A percentile compares a stretch with the other conserved stretches of the same genome.
Evolutionary conservation across 2,329 filamentous ascomycete species (phyloP).

Genomic region (Dothiorella sarmentorum): DNA sequence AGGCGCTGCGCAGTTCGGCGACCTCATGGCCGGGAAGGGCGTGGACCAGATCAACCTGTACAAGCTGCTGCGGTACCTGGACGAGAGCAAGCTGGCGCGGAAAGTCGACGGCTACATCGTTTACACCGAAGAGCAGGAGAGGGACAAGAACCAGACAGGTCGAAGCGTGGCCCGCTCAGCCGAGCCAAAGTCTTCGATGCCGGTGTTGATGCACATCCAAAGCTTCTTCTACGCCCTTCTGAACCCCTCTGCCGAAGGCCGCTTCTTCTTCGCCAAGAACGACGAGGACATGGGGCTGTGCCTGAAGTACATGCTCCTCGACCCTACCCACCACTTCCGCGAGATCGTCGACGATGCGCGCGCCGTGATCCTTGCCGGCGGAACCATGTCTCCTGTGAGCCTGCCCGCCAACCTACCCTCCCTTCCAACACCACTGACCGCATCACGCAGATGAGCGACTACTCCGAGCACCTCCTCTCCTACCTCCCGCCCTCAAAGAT

Average conservation of each 20-base stretch:
- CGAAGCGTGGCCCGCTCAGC: conserved; percentile 8
- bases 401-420: neutral
- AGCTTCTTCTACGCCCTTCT: conserved; percentile 76
- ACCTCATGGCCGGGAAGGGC: conserved; percentile 76
- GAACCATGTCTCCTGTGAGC: conserved; percentile 85
- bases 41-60: conserved; percentile 95
- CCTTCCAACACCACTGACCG: neutral
- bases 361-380: conserved; percentile 86
- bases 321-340: conserved; percentile 86
- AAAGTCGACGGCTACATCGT: conserved; percentile 89
- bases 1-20: conserved; percentile 66
- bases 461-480: conserved; percentile 80
- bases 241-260: conserved; percentile 70
- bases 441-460: conserved; percentile 70
- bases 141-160: conserved; percentile 16
- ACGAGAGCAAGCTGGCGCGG: conserved; percentile 86
- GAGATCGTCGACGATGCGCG: conserved; percentile 80
- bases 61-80: conserved; percentile 81
- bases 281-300: conserved; percentile 33
- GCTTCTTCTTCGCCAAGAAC: conserved; percentile 54
- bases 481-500: conserved; percentile 62
- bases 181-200: conserved; percentile 32
- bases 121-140: conserved; percentile 52
- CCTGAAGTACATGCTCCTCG: conserved; percentile 82
- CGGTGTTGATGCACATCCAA: conserved; percentile 61